Evolutionary conservation across 257 asterid genomes (phyloP).

Genomic region (Craterostigma plantagineum): DNA sequence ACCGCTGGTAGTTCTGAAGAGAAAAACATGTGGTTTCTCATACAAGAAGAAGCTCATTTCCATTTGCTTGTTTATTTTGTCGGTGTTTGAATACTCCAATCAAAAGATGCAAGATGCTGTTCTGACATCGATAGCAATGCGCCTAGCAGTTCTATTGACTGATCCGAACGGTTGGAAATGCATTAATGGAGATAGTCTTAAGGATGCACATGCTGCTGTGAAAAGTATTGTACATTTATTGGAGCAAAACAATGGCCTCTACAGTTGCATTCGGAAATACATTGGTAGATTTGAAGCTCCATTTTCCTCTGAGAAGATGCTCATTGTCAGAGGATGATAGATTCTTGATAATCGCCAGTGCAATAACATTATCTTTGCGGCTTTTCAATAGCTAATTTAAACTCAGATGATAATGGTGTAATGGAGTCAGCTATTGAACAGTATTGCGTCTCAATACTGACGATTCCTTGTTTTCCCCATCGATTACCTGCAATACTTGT

Average conservation of each 20-base stretch:
- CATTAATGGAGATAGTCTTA: constrained; percentile 18
- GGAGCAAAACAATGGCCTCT: constrained; percentile 45
- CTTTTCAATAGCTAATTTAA: constrained; percentile 39
- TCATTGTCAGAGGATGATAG: constrained; percentile 40
- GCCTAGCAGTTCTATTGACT: constrained; percentile 66
- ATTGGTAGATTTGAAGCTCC: constrained; percentile 40
- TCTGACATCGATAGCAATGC: constrained; percentile 66
- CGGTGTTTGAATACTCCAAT: constrained; percentile 33
- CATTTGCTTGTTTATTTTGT: constrained; percentile 50
- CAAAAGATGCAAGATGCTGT: constrained; percentile 25
- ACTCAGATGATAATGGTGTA: constrained; percentile 20
- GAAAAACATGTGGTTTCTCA: constrained; percentile 64
- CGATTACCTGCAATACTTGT: constrained; percentile 65
- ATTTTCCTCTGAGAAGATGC: constrained; percentile 21
- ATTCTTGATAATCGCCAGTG: constrained; percentile 69
- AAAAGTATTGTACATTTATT: constrained; percentile 39
- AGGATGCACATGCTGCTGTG: constrained; percentile 38
- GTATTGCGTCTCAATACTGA: constrained; percentile 52
- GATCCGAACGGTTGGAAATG: constrained; percentile 82
- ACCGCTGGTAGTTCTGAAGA: constrained; percentile 51
- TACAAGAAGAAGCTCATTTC: constrained; percentile 61
- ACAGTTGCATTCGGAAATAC: constrained; percentile 47
- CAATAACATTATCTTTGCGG: constrained; percentile 66
- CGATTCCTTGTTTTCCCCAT: constrained; percentile 81
- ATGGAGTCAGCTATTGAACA: constrained; percentile 44